These are phyloP conservation scores for Citropsis articulata DNA, from an alignment of 345 rosid genomes.

Conservation along the genomic window DNA sequence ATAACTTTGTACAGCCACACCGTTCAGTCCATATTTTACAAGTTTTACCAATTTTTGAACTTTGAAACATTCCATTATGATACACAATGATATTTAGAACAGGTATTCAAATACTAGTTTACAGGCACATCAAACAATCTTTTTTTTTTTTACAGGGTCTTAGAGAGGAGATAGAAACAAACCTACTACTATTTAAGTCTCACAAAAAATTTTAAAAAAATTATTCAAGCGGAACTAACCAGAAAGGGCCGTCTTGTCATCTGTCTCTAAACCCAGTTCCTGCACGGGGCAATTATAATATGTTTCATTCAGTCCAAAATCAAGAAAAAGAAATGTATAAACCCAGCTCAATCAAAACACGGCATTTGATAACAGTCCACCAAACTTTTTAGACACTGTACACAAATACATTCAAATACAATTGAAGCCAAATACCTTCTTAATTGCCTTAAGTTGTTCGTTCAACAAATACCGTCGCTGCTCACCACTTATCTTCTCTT, in stretches of 20 bases:
- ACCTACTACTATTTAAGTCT: background rate
- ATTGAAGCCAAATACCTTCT: slow-evolving; percentile 58
- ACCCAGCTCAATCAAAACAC: background rate
- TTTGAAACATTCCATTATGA: background rate
- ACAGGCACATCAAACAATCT: background rate
- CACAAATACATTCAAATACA: background rate
- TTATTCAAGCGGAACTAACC: slow-evolving; percentile 43
- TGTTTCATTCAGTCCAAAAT: slow-evolving; percentile 9
- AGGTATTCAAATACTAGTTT: background rate
- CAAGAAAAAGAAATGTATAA: slow-evolving; percentile 5
- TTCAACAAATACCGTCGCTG: slow-evolving; percentile 96
- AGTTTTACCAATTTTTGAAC: background rate
- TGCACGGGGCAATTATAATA: slow-evolving; percentile 30
- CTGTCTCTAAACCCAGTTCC: slow-evolving; percentile 99
- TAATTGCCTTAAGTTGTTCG: slow-evolving; percentile 98
- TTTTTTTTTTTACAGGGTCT: background rate
- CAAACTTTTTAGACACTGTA: background rate
- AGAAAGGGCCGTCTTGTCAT: slow-evolving; percentile 97
- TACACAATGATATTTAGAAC: background rate
- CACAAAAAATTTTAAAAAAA: slow-evolving; percentile 11
- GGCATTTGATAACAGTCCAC: background rate
- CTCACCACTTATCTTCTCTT: slow-evolving; percentile 98
- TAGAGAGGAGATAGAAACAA: background rate
- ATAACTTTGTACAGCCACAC: background rate
- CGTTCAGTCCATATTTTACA: background rate